Evolutionary conservation across 495 filamentous ascomycete genomes (phyloP), one percentile per base, ranked within the genome.

Genomic region (Penicillium chermesinum): DNA sequence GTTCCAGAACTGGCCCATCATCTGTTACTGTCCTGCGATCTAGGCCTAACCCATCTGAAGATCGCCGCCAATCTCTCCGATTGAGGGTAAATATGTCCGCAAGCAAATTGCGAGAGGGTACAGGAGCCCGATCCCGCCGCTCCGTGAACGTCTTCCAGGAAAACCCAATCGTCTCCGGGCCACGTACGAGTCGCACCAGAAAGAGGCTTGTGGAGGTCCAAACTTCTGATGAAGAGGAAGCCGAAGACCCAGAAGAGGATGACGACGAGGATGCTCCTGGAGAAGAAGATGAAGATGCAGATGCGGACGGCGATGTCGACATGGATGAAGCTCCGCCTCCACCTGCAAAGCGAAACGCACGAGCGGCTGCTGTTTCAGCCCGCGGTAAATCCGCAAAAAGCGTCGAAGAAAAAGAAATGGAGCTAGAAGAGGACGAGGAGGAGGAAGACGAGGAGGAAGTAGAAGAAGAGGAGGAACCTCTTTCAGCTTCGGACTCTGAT

Each of bases 71-170:
- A 64, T 84, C 86, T 49, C 79, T 91, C 44, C 80, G 81, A 62
- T 71, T 96, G 39, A 94, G 85, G 21, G 83, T 96, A 55, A 95
- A 89, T 71, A 84, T 91, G 59, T 82, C 88, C 5, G 80, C 88
- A 22, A 86, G 76, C 70, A 93, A 88, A 72, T 75, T 93, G 44
- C 84, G 87, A 27, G 84, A 94, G 63, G 86, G 82, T 12, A 91
- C 83, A 18, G 57, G 62, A 38, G 61, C 59, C 54, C 58, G 61
- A n/a, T 42, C 62, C 30, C 65, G 64, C 45, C 69, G 71, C 43
- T 64, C 67, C 22, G 59, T 72, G 50, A 73, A 75, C 58, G 66
- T 66, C 49, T 79, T 79, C 55, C 65, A 66, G 22, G 73, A 76
- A n/a, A 72, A 75, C 22, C 71, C 85, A 49, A 80, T 82, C 43